Evolutionary conservation across 495 filamentous ascomycete species (phyloP), one percentile per base, ranked within the genome.

Genomic region (Trypethelium eluteriae): DNA sequence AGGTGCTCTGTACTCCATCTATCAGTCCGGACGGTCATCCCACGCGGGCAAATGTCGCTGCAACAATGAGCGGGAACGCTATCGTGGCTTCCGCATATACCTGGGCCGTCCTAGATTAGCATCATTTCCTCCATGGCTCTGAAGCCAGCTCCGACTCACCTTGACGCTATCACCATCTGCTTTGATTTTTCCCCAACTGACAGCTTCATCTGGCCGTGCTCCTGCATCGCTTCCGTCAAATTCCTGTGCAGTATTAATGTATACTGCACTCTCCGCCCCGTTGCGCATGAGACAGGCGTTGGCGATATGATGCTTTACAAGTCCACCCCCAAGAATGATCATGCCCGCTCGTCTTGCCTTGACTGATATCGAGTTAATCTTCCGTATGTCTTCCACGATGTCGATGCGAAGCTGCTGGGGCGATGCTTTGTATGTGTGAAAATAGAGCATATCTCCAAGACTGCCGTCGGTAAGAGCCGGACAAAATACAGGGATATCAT

Each of bases 131-230:
- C 36, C 38, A 34, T 14, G 0, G 7, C 7, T 16, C 14, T 46
- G 12, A 14, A 39, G 11, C n/a, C n/a, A 56, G 12, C 39, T 12
- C 5, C 36, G 38, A 70, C 78, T 63, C 71, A 90, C 89, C 84
- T 98, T 97, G 63, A 97, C 93, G 65, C 88, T 87, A 66, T 91
- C 85, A 0, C 84, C 95, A 49, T 88, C 90, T 32, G 84, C 80
- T 75, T 93, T 96, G 76, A 98, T 96, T 82, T 98, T 98, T 3
- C 94, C 94, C 94, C 95, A 98, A 70, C 91, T 96, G 14, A 98
- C 91, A 0, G 94, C 94, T 78, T 98, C 94, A 71, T 98, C 94
- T 6, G 95, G 95, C 61, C 95, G 82, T 2, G 95, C 94, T 0
- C 95, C 94, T 2, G 95, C 93, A 82, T 98, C 95, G 68, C 90